phyloP scores from a whole-genome alignment of 1,139 yeast species.

The Debaryomycetaceae sp. region DNA sequence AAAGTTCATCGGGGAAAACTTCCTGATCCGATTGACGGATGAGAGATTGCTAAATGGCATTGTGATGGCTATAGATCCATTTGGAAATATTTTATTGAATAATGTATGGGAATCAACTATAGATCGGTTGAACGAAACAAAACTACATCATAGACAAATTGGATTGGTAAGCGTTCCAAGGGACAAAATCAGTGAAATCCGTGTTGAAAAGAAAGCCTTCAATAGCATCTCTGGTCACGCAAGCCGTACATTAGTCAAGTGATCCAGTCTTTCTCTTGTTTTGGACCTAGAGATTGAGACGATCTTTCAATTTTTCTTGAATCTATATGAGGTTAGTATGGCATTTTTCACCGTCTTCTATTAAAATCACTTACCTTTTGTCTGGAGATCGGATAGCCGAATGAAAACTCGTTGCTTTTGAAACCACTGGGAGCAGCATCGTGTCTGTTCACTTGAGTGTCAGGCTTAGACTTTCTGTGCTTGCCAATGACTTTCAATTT shows the following conservation, averaged over 20 bases:
- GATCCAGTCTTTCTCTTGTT: not conserved
- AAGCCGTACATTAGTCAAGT: not conserved
- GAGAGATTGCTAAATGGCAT: constrained; percentile 35
- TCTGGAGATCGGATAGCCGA: not conserved
- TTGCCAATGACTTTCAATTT: not conserved
- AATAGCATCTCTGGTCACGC: constrained; percentile 6
- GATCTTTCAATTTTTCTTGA: not conserved
- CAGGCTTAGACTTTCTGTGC: not conserved
- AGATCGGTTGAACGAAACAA: constrained; percentile 21
- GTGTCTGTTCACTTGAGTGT: not conserved
- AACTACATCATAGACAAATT: constrained; percentile 31
- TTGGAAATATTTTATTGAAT: constrained; percentile 40
- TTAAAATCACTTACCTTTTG: not conserved
- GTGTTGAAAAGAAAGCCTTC: constrained; percentile 21
- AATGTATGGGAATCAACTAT: constrained; percentile 32
- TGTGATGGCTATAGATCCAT: constrained; percentile 43
- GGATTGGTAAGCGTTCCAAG: constrained; percentile 48
- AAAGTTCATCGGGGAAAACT: constrained; percentile 30
- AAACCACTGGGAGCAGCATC: not conserved
- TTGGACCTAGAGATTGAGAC: not conserved
- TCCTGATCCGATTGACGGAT: constrained; percentile 30
- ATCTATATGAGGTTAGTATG: not conserved
- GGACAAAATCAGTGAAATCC: constrained; percentile 24
- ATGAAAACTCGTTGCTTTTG: not conserved
- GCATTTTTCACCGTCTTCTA: not conserved